These are phyloP conservation scores for Acanthamoeba sp. DNA, from an alignment of 208 protist genomes.

Conservation along the genomic window DNA sequence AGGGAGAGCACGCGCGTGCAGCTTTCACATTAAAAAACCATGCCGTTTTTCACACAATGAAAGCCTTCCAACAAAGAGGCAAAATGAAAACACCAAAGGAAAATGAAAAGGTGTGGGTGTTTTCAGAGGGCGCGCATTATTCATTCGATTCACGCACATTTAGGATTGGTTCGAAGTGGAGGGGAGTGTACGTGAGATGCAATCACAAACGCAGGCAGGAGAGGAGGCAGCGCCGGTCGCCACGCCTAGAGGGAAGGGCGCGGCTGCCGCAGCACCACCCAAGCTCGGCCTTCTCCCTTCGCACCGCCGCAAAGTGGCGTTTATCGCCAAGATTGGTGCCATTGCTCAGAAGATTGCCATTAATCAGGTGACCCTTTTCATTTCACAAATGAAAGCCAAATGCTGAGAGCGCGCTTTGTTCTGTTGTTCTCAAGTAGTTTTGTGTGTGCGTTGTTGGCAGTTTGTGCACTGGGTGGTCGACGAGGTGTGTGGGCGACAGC, in stretches of 20 bases:
- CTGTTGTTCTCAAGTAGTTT: no score
- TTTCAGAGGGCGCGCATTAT: no score
- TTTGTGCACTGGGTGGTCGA: constrained; percentile 49
- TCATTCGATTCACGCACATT: no score
- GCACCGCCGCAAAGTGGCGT: not conserved
- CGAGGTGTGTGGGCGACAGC: constrained; percentile 20
- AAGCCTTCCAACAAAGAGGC: no score
- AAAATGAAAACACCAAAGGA: not conserved
- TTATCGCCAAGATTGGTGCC: constrained; percentile 17
- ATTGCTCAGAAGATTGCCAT: constrained; percentile 12
- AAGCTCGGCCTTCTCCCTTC: constrained; percentile 23
- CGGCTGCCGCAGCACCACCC: not conserved
- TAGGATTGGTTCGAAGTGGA: not conserved
- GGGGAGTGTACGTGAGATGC: not conserved
- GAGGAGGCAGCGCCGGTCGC: not conserved
- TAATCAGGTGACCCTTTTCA: not conserved
- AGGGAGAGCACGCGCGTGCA: no score
- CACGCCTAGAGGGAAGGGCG: not conserved
- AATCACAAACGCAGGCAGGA: not conserved
- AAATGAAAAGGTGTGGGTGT: not conserved
- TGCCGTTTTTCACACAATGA: no score
- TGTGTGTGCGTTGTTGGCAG: not conserved
- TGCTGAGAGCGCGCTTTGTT: no score
- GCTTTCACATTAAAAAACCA: no score
- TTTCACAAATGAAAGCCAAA: no score